Evolutionary conservation across 2,329 filamentous ascomycete species (phyloP).

Genomic region (Hymenoscyphus occultus): DNA sequence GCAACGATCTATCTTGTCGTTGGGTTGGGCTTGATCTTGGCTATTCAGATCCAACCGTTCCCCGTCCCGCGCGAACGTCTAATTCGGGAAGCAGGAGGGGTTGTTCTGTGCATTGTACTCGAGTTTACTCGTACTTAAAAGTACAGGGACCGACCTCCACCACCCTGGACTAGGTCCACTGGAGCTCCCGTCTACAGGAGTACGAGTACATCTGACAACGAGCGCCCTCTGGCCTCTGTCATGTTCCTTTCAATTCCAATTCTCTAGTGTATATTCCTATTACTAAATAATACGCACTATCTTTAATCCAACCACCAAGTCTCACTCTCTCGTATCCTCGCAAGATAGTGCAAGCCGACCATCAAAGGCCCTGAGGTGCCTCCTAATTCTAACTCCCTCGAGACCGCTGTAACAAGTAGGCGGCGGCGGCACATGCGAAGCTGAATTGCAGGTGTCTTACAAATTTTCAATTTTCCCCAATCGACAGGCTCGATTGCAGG

Average conservation of each 20-base stretch:
- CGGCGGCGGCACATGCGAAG: not conserved
- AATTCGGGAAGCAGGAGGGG: not conserved
- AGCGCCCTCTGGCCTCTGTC: not conserved
- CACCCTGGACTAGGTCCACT: not conserved
- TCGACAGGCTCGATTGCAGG: not conserved
- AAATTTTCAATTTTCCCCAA: not conserved
- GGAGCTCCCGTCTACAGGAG: not conserved
- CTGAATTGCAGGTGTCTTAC: not conserved
- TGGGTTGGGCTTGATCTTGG: not conserved
- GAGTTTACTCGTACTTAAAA: too few species aligned
- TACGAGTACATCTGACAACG: not conserved
- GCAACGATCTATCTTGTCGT: not conserved
- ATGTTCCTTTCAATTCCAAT: not conserved
- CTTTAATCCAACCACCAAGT: not conserved
- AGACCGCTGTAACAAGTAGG: not conserved
- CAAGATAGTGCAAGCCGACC: not conserved
- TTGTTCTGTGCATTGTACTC: not conserved
- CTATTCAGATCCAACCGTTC: not conserved
- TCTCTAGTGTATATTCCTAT: not conserved
- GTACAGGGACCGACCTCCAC: not conserved
- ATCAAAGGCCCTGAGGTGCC: not conserved
- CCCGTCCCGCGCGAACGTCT: not conserved
- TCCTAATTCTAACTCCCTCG: not conserved
- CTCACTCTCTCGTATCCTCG: not conserved
- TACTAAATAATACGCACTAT: not conserved